phyloP scores from a whole-genome alignment of 805 yeast genomes.

The Metschnikowia hibisci region DNA sequence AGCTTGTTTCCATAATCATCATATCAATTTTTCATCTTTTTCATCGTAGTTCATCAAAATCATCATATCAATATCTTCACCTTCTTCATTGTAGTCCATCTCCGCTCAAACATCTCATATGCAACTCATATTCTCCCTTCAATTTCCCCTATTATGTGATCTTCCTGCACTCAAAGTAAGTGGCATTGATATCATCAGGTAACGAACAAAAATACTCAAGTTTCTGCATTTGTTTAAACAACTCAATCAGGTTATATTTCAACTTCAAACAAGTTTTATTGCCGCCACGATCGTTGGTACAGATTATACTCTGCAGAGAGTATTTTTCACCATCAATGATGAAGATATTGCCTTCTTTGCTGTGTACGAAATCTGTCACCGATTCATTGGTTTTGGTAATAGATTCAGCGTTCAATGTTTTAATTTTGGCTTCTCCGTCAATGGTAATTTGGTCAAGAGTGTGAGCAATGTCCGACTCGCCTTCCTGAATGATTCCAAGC shows the following conservation, averaged over 20 bases:
- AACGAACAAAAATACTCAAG: slow-evolving; percentile 48
- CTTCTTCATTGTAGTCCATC: too few species aligned
- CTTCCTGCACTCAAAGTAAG: slow-evolving; percentile 50
- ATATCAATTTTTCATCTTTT: too few species aligned
- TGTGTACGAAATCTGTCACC: slow-evolving; percentile 29
- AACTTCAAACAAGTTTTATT: slow-evolving; percentile 48
- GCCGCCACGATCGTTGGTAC: slow-evolving; percentile 41
- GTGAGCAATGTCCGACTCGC: slow-evolving; percentile 18
- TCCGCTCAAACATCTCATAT: too few species aligned
- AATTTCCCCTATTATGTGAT: slow-evolving; percentile 21
- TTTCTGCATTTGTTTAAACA: slow-evolving; percentile 48
- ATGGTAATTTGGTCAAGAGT: slow-evolving; percentile 17
- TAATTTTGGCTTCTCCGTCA: slow-evolving; percentile 12
- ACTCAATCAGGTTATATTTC: slow-evolving; percentile 35
- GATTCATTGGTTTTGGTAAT: slow-evolving; percentile 16
- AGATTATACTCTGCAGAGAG: slow-evolving; percentile 39
- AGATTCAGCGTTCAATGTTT: slow-evolving; percentile 9
- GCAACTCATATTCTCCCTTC: too few species aligned
- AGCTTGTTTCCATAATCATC: not conserved
- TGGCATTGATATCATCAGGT: slow-evolving; percentile 46
- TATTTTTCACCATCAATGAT: slow-evolving; percentile 42
- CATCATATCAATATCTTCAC: too few species aligned
- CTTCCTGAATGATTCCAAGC: slow-evolving; percentile 9
- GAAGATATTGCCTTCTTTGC: slow-evolving; percentile 32
- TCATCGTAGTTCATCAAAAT: too few species aligned